phyloP scores from a whole-genome alignment of 176 grass and related monocot genomes.

The Dendrocalamus sinicus region DNA sequence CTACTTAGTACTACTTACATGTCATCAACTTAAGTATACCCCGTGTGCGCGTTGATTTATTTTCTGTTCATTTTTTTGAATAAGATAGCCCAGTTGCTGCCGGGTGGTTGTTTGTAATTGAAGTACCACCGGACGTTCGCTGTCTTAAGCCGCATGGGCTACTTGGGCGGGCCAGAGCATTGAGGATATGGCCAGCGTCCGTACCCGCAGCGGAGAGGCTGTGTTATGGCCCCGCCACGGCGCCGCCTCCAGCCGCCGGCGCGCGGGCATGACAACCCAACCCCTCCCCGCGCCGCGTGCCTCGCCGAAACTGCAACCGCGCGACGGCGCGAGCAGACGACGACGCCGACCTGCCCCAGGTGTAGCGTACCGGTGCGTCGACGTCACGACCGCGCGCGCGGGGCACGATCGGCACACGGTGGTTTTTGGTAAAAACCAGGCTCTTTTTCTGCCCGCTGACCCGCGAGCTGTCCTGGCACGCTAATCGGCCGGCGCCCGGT shows the following conservation, averaged over 20 bases:
- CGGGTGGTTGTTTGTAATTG: no score
- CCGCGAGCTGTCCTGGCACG: neutral
- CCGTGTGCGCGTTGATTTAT: no score
- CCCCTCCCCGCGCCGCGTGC: no score
- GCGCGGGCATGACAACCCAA: no score
- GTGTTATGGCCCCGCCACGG: neutral
- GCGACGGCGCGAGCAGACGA: neutral
- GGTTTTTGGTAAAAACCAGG: neutral
- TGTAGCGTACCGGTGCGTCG: neutral
- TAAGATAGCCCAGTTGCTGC: no score
- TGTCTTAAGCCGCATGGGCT: neutral
- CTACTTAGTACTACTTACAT: no score
- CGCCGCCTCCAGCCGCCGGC: neutral
- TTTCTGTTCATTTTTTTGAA: no score
- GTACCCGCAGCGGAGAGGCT: neutral
- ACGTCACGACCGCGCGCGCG: neutral
- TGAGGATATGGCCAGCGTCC: neutral
- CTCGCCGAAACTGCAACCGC: neutral
- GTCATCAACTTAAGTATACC: no score
- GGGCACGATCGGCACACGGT: neutral
- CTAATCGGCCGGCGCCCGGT: neutral
- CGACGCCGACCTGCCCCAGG: neutral
- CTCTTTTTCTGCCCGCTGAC: neutral
- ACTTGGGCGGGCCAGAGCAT: neutral
- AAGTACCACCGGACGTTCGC: neutral